A percentile compares a stretch with the other conserved stretches of the same genome.
phyloP scores from a whole-genome alignment of 352 stramenopile genomes.

The Phytophthora capsici region DNA sequence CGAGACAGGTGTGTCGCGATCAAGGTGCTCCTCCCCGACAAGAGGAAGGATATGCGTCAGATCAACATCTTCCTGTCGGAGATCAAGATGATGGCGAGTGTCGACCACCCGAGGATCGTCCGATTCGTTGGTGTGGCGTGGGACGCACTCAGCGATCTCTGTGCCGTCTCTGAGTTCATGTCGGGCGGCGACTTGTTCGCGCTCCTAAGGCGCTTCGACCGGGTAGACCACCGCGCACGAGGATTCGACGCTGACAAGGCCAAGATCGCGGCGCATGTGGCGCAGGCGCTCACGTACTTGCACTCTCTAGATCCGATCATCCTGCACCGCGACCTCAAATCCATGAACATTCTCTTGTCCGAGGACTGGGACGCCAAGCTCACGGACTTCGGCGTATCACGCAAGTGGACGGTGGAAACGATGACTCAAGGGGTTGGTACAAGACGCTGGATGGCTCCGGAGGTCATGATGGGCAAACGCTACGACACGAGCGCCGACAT shows the following conservation, averaged over 20 bases:
- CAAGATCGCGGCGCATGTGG: conserved; percentile 50
- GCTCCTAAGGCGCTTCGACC: conserved; percentile 42
- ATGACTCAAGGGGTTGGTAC: conserved; percentile 56
- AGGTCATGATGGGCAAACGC: conserved; percentile 56
- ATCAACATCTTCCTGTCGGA: conserved; percentile 63
- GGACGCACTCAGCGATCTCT: conserved; percentile 53
- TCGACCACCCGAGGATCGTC: conserved; percentile 68
- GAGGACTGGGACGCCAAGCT: conserved; percentile 47
- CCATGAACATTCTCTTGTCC: conserved; percentile 60
- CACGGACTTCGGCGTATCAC: conserved; percentile 62
- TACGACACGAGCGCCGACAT: conserved; percentile 56
- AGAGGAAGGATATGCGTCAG: conserved; percentile 48
- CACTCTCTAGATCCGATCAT: conserved; percentile 51
- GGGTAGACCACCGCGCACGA: conserved; percentile 30
- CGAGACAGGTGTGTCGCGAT: conserved; percentile 54
- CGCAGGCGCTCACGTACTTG: conserved; percentile 57
- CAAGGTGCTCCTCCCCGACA: conserved; percentile 52
- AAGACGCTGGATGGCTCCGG: conserved; percentile 54
- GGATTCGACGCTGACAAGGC: conserved; percentile 53
- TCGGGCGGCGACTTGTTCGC: conserved; percentile 48
- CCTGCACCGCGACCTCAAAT: conserved; percentile 67
- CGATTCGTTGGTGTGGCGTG: conserved; percentile 65
- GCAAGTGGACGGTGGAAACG: conserved; percentile 45
- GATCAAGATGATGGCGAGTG: conserved; percentile 59
- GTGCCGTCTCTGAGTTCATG: conserved; percentile 67